Percentiles rank a stretch among this genome's conserved stretches.
Evolutionary conservation across 768 basidiomycete species (phyloP).

Genomic region (Rickenella mellea): DNA sequence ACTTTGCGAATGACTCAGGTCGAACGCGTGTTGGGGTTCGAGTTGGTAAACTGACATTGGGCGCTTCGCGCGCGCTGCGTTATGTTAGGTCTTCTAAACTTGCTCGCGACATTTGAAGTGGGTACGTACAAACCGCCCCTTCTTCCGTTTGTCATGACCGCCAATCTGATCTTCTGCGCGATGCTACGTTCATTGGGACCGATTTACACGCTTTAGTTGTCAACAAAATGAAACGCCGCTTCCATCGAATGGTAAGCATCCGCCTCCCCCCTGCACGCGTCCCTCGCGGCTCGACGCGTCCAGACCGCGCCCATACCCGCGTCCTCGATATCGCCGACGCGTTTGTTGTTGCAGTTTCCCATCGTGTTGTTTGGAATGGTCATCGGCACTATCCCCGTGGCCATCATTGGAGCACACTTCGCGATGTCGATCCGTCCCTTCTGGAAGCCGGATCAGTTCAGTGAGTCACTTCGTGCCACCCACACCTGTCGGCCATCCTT

Average conservation of each 20-base stretch:
- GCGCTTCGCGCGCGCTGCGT: background rate
- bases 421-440: slow-evolving; percentile 73
- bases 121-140: slow-evolving; percentile 31
- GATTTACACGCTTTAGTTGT: slow-evolving; percentile 40
- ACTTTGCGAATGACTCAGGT: background rate
- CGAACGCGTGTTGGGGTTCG: too few species aligned
- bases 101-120: slow-evolving; percentile 70
- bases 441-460: slow-evolving; percentile 78
- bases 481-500: background rate
- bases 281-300: background rate
- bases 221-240: slow-evolving; percentile 71
- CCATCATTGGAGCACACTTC: slow-evolving; percentile 63
- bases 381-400: slow-evolving; percentile 70
- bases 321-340: background rate
- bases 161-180: background rate
- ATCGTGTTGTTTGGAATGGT: slow-evolving; percentile 60
- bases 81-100: slow-evolving; percentile 55
- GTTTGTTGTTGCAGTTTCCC: slow-evolving; percentile 62
- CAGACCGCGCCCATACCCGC: background rate
- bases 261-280: background rate
- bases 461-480: slow-evolving; percentile 28
- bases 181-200: too few species aligned
- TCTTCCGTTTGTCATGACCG: background rate
- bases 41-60: background rate
- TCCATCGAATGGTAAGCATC: slow-evolving; percentile 54